Evolutionary conservation across 768 basidiomycete species (phyloP).

Genomic region (Naganishia randhawae): DNA sequence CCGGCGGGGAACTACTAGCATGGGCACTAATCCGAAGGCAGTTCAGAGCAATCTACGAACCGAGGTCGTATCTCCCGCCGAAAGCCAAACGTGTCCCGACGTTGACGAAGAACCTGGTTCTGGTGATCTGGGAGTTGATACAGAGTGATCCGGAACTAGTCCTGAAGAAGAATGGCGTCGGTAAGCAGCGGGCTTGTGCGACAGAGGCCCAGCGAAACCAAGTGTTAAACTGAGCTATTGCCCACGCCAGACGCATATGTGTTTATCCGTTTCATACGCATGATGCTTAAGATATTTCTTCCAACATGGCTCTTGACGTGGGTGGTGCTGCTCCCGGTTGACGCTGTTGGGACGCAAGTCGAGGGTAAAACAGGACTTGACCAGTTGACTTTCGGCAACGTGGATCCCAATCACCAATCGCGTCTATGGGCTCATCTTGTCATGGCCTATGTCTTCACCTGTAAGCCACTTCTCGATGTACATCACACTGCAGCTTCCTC

Average conservation of each 20-base stretch:
- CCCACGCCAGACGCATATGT: constrained; percentile 83
- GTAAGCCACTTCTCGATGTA: constrained; percentile 50
- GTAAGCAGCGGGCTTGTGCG: not conserved
- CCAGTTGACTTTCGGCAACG: constrained; percentile 76
- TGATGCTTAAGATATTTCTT: constrained; percentile 75
- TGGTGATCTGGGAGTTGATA: constrained; percentile 52
- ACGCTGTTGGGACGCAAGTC: constrained; percentile 57
- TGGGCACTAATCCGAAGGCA: constrained; percentile 80
- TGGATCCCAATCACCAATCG: constrained; percentile 55
- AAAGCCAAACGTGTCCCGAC: constrained; percentile 52
- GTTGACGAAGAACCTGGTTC: constrained; percentile 33
- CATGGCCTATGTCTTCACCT: constrained; percentile 70
- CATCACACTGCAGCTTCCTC: too few species aligned
- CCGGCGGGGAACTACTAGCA: constrained; percentile 60
- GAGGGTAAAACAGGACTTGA: constrained; percentile 60
- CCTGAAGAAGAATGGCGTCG: constrained; percentile 43
- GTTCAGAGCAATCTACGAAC: constrained; percentile 79
- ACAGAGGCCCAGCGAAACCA: too few species aligned
- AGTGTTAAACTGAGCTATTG: not conserved
- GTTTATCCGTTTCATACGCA: constrained; percentile 79
- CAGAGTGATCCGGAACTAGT: constrained; percentile 54
- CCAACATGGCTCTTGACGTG: constrained; percentile 92
- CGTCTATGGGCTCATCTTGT: constrained; percentile 78
- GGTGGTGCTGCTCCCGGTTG: constrained; percentile 74
- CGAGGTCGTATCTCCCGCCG: constrained; percentile 67